phyloP scores from a whole-genome alignment of 2,329 filamentous ascomycete genomes.

The Arthrobotrys entomopaga region DNA sequence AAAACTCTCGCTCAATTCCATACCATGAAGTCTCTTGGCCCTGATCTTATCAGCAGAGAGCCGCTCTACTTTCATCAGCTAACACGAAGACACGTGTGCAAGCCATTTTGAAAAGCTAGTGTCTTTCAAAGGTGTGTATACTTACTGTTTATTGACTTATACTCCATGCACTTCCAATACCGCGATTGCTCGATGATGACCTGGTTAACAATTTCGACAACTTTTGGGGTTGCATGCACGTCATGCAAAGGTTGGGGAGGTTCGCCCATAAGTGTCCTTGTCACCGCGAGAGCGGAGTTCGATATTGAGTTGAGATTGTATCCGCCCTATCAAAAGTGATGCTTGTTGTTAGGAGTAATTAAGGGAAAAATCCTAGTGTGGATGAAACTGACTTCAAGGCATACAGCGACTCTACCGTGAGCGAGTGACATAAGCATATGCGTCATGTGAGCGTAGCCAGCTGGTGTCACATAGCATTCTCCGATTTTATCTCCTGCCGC shows the following conservation, averaged over 20 bases:
- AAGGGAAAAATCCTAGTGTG: too few species aligned
- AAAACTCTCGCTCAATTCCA: neutral
- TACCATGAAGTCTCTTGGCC: constrained; percentile 44
- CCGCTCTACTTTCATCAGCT: constrained; percentile 51
- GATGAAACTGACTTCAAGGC: constrained; percentile 72
- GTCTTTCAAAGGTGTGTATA: neutral
- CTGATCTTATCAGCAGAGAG: constrained; percentile 51
- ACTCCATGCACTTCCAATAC: constrained; percentile 45
- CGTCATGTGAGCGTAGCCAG: constrained; percentile 97
- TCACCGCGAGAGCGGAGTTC: constrained; percentile 88
- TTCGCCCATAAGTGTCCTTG: constrained; percentile 92
- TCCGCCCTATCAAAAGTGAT: constrained; percentile 69
- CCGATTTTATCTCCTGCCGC: constrained; percentile 92
- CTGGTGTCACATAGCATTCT: constrained; percentile 88
- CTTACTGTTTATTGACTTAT: constrained; percentile 49
- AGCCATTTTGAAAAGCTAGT: too few species aligned
- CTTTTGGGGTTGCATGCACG: constrained; percentile 65
- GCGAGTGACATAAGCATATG: constrained; percentile 98
- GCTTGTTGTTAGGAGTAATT: neutral
- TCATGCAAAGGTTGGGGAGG: constrained; percentile 74
- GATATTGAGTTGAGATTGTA: constrained; percentile 96
- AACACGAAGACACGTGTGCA: too few species aligned
- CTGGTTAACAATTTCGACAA: constrained; percentile 68
- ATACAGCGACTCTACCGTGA: constrained; percentile 87
- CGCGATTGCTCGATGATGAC: constrained; percentile 70